phyloP scores from a whole-genome alignment of 306 rosid species.

The Gastrolobium bilobum region DNA sequence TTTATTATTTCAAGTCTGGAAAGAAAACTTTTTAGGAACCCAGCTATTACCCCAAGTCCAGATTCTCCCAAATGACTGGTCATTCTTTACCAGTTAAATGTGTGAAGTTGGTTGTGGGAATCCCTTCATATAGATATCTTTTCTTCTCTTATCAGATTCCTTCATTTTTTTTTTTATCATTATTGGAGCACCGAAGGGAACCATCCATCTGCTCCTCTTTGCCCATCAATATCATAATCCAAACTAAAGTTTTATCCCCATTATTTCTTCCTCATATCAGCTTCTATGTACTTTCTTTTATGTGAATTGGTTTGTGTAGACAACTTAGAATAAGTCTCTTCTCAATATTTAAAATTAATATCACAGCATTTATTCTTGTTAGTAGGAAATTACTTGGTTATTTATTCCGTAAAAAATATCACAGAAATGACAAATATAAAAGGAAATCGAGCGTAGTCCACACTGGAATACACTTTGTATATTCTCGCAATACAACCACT shows the following conservation, averaged over 20 bases:
- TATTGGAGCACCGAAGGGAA: background rate
- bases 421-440: too few relatives aligned
- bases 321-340: background rate
- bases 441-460: too few relatives aligned
- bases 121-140: background rate
- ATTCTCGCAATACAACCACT: too few relatives aligned
- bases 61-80: background rate
- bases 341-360: too few relatives aligned
- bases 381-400: too few relatives aligned
- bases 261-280: background rate
- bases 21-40: background rate
- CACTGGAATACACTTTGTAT: too few relatives aligned
- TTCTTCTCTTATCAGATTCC: background rate
- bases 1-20: background rate
- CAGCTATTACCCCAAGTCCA: background rate
- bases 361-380: too few relatives aligned
- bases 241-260: background rate
- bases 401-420: too few relatives aligned
- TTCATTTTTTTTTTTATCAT: background rate
- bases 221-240: constrained; percentile 7
- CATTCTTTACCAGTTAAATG: background rate
- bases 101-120: background rate
- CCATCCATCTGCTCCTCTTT: background rate
- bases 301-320: background rate
- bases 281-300: background rate